Percentiles rank a stretch among this genome's conserved stretches.
phyloP scores from a whole-genome alignment of 306 rosid species.

The Mimosa bimucronata region DNA sequence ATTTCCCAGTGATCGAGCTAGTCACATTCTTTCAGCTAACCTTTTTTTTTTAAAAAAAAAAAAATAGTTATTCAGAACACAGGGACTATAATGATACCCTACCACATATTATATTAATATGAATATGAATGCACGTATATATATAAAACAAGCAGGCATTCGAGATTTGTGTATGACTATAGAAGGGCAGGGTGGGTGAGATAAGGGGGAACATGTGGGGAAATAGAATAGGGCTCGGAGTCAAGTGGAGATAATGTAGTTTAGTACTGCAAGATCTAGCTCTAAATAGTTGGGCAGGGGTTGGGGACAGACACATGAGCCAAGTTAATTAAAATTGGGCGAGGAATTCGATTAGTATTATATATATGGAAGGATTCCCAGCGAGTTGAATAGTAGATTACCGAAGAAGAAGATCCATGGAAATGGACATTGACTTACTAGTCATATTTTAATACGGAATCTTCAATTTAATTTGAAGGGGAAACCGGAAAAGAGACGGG shows the following conservation, averaged over 20 bases:
- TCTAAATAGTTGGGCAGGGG: background rate
- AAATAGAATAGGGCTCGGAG: background rate
- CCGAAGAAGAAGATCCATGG: background rate
- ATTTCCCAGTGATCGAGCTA: background rate
- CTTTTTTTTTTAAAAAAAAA: too few species aligned
- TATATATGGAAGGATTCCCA: background rate
- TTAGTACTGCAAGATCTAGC: slow-evolving; percentile 1
- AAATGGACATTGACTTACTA: background rate
- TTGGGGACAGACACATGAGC: background rate
- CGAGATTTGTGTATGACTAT: background rate
- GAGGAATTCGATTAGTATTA: too few species aligned
- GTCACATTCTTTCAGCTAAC: background rate
- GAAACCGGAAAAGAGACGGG: background rate
- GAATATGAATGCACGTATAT: too few species aligned
- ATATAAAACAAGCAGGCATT: background rate
- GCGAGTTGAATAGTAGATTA: background rate
- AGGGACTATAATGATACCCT: background rate
- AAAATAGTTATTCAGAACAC: background rate
- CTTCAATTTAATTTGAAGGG: background rate
- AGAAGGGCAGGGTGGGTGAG: background rate
- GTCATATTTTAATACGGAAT: slow-evolving; percentile 23
- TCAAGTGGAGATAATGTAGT: background rate
- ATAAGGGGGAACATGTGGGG: background rate
- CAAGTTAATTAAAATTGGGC: background rate
- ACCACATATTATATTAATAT: too few species aligned